Evolutionary conservation across 768 basidiomycete genomes (phyloP).

Genomic region (Boletus huronensis): DNA sequence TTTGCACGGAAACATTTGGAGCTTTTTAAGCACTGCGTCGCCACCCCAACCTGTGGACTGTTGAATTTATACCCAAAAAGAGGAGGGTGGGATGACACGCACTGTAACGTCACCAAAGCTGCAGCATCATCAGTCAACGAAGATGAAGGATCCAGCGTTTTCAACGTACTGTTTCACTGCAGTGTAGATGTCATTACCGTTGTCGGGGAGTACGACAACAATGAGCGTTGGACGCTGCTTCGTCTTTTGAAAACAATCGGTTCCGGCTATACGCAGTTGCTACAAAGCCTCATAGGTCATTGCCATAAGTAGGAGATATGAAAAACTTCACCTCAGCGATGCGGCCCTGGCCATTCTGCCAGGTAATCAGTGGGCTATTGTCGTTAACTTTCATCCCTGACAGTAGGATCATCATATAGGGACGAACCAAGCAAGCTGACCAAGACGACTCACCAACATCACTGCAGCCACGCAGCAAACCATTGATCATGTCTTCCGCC

Average conservation of each 20-base stretch:
- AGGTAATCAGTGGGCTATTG: constrained; percentile 43
- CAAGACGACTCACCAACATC: constrained; percentile 54
- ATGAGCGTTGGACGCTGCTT: constrained; percentile 51
- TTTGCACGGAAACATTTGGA: constrained; percentile 65
- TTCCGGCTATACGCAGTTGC: constrained; percentile 52
- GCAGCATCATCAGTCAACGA: constrained; percentile 6
- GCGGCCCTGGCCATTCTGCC: constrained; percentile 56
- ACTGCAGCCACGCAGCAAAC: constrained; percentile 45
- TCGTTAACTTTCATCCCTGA: constrained; percentile 58
- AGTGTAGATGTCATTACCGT: constrained; percentile 71
- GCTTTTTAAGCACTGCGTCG: constrained; percentile 75
- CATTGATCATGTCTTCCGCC: constrained; percentile 52
- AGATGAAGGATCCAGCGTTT: not conserved
- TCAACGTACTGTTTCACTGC: constrained; percentile 71
- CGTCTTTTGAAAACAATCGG: constrained; percentile 39
- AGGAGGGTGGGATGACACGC: constrained; percentile 12
- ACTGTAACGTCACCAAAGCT: constrained; percentile 73
- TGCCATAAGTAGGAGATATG: not conserved
- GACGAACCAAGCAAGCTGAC: not conserved
- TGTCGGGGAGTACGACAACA: constrained; percentile 69
- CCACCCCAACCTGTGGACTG: constrained; percentile 55
- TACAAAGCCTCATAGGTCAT: constrained; percentile 16
- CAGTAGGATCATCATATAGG: not conserved
- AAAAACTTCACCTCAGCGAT: constrained; percentile 41
- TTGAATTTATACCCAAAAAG: not conserved